Evolutionary conservation across 148 eudicot species (phyloP).

Genomic region (Rhododendron williamsianum): DNA sequence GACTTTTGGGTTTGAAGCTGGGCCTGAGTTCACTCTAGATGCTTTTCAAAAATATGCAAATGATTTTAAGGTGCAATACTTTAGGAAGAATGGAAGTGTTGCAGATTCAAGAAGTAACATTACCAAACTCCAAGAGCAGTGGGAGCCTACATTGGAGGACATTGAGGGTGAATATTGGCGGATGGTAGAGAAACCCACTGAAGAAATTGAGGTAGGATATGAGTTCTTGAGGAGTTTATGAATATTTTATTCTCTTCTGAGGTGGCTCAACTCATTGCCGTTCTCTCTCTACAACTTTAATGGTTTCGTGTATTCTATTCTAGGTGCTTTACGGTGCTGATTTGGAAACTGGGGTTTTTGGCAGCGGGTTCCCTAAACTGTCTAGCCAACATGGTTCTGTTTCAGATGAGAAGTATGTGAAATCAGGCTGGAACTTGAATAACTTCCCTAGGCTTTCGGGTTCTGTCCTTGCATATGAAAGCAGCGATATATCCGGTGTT

Average conservation of each 20-base stretch:
- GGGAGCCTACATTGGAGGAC: conserved; percentile 63
- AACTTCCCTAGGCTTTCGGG: conserved; percentile 95
- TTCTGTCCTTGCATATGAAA: conserved; percentile 86
- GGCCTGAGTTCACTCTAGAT: conserved; percentile 81
- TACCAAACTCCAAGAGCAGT: conserved; percentile 27
- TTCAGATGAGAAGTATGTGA: conserved; percentile 52
- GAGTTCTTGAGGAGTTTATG: conserved; percentile 6
- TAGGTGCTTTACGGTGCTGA: conserved; percentile 99
- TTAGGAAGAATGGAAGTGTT: conserved; percentile 35
- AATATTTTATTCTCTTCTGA: neutral
- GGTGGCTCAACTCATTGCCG: neutral
- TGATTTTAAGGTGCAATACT: conserved; percentile 76
- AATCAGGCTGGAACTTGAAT: conserved; percentile 96
- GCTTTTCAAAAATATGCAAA: conserved; percentile 78
- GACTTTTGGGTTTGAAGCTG: conserved; percentile 90
- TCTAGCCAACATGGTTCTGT: conserved; percentile 38
- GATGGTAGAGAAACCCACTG: conserved; percentile 91
- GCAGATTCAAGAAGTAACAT: conserved; percentile 24
- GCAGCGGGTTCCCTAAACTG: conserved; percentile 85
- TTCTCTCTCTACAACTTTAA: neutral
- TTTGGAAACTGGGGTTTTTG: conserved; percentile 89
- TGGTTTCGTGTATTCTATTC: conserved; percentile 11
- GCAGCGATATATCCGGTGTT: conserved; percentile 91
- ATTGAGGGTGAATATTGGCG: conserved; percentile 99
- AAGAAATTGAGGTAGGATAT: conserved; percentile 82